Base-by-base conservation (phyloP, 192 early-diverging fungal genomes). In the Backusella westeae region DNA sequence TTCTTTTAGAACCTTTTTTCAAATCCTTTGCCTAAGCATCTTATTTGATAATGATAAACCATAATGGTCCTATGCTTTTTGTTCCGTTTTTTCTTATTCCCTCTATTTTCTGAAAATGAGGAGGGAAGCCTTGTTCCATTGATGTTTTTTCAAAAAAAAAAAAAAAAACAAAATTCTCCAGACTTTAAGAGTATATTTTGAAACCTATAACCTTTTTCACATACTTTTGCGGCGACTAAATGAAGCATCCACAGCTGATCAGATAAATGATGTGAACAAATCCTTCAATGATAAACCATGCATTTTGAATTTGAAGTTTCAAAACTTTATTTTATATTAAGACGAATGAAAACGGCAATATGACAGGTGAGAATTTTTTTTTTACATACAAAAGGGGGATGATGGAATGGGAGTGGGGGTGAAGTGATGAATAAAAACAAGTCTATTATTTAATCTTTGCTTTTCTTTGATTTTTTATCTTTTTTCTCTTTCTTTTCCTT, bases 401-500 rank as follows among this genome's bases (percentile, higher is more conserved):
- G 38, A 39, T 39, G 46, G 46, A 1, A 6, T 5, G 46, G 17
- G 46, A 19, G 17, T 6, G 15, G 44, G 34, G 35, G 32, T 19
- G 67, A 17, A 38, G 67, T 38, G 66, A 34, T 26, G 34, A 67
- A 69, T 21, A 69, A 38, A 39, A 23, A 59, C n/a, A 26, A 59
- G 7, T 59, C 9, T 59, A 23, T 59, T 26, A 29, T 26, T 29
- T 59, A 59, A 26, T 59, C 56, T 59, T 59, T 59, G 56, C 23
- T 59, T 26, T 59, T 59, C 56, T 59, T 59, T 59, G 19, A 19
- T 21, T 56, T 56, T 56, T 56, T 56, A 56, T 87, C 77, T 46
- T 79, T 78, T 67, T 85, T 80, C 21, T 77, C 71, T 75, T 85
- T 80, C 69, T 84, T 80, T 12, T 69, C 80, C 49, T 69, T 82